Evolutionary conservation across 306 rosid species (phyloP).

Genomic region (Ormosia semicastrata): DNA sequence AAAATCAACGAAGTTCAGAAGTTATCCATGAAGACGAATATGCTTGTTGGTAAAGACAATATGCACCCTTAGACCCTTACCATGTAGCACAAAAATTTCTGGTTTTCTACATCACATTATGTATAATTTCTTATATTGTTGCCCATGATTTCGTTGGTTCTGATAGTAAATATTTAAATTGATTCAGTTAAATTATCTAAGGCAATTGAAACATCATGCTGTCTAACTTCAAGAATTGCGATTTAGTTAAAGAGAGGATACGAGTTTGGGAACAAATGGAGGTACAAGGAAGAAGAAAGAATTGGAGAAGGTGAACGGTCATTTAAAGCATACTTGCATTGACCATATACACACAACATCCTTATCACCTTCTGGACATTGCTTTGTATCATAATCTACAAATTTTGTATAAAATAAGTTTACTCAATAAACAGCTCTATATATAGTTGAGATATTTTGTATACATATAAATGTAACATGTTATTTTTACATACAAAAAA

Average conservation of each 20-base stretch:
- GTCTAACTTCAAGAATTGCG: neutral
- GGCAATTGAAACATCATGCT: neutral
- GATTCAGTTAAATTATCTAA: neutral
- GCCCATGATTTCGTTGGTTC: neutral
- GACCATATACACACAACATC: no score
- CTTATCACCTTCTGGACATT: no score
- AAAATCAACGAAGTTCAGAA: neutral
- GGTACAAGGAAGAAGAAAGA: neutral
- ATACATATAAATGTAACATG: no score
- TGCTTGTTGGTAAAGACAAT: neutral
- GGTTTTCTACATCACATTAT: neutral
- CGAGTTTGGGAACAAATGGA: neutral
- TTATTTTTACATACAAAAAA: no score
- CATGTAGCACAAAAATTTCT: neutral
- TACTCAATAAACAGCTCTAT: no score
- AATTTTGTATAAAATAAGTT: no score
- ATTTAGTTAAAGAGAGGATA: neutral
- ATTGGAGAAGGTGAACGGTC: neutral
- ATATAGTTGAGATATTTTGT: no score
- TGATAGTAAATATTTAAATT: neutral
- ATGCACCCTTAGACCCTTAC: neutral
- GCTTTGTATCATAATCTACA: no score
- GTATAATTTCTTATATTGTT: neutral
- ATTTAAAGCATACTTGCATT: no score
- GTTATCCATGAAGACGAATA: neutral